Evolutionary conservation across 2,329 filamentous ascomycete species (phyloP), one percentile per base, ranked within the genome.

Genomic region (Trichoderma cornu-damae): DNA sequence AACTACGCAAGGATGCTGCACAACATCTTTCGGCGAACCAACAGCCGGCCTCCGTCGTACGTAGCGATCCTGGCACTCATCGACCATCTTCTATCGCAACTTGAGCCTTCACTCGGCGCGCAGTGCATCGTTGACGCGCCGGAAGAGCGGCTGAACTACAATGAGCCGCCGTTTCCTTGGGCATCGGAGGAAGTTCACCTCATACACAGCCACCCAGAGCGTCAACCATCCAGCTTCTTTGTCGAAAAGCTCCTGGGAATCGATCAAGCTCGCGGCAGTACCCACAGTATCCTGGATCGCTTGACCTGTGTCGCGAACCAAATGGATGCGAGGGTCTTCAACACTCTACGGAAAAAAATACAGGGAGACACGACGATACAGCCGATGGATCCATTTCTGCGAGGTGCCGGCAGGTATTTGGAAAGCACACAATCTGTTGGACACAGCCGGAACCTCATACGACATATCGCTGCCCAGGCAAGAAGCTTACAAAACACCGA

Each of bases 231-330:
- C 18, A 83, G 80, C 61, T 72, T 84, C n/a, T 83, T 88, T 52
- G 68, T 87, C 22, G 83, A 85, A 65, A 89, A 87, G 67, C 75
- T 91, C 24, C 75, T 91, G 26, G 74, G 75, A 18, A 76, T 87
- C 48, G 79, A 86, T 61, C 81, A 86, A 65, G 84, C 83, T 54
- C 69, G 71, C 0, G 61, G 66, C 1, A 74, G 75, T 2, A 83
- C 80, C 1, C 75, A 79, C 49, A 73, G 71, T 11, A 86, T 91
- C 52, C 67, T 91, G 48, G 70, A 70, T 35, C 73, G 77, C 3
- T 74, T 90, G 34, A 70, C 88, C 40, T 70, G 73, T n/a, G 72
- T 79, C 18, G 78, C 80, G 56, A 69, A 73, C 0, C 64, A 72
- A 6, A 77, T 84, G 68, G 81, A 84, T 42, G 48, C 71, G 0